Conservation (phyloP, 208 protist genomes). For the Leptomonas pyrrhocoris region DNA sequence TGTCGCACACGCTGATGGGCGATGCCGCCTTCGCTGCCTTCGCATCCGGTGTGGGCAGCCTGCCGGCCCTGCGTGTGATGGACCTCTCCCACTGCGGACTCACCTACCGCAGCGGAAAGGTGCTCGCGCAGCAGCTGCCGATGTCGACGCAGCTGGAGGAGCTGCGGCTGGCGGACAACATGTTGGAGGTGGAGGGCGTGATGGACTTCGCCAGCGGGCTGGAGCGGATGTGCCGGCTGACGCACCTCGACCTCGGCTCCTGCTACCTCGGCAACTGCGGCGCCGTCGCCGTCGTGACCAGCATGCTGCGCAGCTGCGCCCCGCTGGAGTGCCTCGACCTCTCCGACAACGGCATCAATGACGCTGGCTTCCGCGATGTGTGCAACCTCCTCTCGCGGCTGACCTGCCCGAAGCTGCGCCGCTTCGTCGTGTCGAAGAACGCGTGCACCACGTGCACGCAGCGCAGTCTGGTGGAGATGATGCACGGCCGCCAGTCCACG, state of each 20-base stretch:
- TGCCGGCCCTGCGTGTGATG: conserved; percentile 45
- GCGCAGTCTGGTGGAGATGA: conserved; percentile 37
- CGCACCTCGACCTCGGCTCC: conserved; percentile 40
- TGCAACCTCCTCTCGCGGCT: conserved; percentile 36
- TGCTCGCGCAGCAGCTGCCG: conserved; percentile 47
- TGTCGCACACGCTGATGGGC: conserved; percentile 43
- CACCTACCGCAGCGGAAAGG: conserved; percentile 44
- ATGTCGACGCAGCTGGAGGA: conserved; percentile 45
- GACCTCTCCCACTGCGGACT: conserved; percentile 56
- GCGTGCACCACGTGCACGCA: conserved; percentile 39
- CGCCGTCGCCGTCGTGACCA: conserved; percentile 45
- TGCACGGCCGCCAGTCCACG: conserved; percentile 35
- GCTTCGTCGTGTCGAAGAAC: conserved; percentile 61
- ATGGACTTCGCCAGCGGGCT: conserved; percentile 49
- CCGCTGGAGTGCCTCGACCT: conserved; percentile 67
- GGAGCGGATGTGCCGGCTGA: conserved; percentile 40
- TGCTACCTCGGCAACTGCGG: conserved; percentile 62
- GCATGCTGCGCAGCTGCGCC: conserved; percentile 37
- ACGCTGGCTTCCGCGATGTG: conserved; percentile 55
- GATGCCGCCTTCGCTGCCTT: conserved; percentile 37
- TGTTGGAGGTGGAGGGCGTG: conserved; percentile 62
- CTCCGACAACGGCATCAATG: conserved; percentile 64
- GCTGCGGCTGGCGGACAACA: conserved; percentile 55
- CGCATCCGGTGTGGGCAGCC: conserved; percentile 20
- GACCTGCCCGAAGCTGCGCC: conserved; percentile 38